Evolutionary conservation across 768 basidiomycete genomes (phyloP), one percentile per base, ranked within the genome.

Genomic region (Leccinum uliginosum): DNA sequence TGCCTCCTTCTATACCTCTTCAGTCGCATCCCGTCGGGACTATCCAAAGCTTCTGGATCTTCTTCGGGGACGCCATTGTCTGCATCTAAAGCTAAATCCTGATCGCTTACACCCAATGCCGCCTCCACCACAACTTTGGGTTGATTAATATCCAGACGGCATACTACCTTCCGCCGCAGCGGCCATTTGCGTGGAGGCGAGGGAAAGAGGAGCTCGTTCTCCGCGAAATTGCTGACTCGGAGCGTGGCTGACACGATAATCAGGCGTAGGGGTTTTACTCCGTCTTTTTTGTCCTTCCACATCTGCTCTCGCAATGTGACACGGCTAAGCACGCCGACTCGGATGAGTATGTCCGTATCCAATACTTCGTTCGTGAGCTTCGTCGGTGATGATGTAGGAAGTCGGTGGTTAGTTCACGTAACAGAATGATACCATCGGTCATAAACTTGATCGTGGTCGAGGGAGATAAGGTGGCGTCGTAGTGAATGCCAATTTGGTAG

Each of bases 191-290:
- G 57, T 17, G 97, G 97, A 2, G 92, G 83, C 1, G 78, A 76
- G 0, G 84, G 59, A 73, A 99, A 99, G 2, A 99, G 77, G 0
- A 83, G 82, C 56, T 73, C 82, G 71, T 98, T 98, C 58, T 89
- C 85, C 2, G 89, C 84, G 63, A 99, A 98, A 72, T 98, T 96
- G 59, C 84, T 84, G 49, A 98, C 87, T 24, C 94, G 91, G 6
- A 98, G 82, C 0, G 97, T 98, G 4, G 97, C 97, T 14, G 97
- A 99, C 97, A 99, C 98, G 73, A 99, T 97, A 58, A 98, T 83
- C 51, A 99, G 78, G 19, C 97, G 86, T 14, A 99, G 72, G 11
- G 95, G 96, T 86, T 90, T 95, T 14, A 78, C 75, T 12, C 78
- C 81, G 10, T 87, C 83, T 65, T 86, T 86, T 14, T 83, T 82